Conservation (phyloP, 108 stramenopile species). For the Nitzschia palea region DNA sequence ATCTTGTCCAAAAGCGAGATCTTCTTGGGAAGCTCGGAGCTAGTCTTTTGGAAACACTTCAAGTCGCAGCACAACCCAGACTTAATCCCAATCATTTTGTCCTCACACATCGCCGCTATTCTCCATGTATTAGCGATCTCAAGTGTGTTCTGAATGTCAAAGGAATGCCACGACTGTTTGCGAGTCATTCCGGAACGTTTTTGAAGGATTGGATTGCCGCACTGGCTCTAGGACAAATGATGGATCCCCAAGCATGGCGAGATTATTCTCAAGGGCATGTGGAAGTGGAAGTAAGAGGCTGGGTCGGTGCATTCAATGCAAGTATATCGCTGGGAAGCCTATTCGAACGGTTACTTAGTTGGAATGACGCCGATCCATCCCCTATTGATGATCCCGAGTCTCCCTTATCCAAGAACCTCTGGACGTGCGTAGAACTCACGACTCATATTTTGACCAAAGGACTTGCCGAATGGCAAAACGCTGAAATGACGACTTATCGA, state of each 20-base stretch:
- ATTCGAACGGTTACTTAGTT: conserved; percentile 76
- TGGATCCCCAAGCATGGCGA: conserved; percentile 82
- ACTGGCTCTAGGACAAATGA: conserved; percentile 71
- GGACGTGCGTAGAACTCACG: conserved; percentile 68
- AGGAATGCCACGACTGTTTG: conserved; percentile 87
- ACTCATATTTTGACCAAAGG: conserved; percentile 56
- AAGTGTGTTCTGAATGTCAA: conserved; percentile 92
- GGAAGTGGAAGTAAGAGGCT: conserved; percentile 78
- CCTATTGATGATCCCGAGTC: conserved; percentile 59
- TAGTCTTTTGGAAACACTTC: conserved; percentile 63
- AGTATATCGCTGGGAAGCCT: conserved; percentile 79
- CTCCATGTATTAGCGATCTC: conserved; percentile 87
- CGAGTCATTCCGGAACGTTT: conserved; percentile 39
- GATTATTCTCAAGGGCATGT: conserved; percentile 71
- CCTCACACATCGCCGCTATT: conserved; percentile 83
- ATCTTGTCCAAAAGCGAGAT: conserved; percentile 66
- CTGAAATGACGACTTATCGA: conserved; percentile 51
- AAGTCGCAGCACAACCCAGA: conserved; percentile 44
- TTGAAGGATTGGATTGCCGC: conserved; percentile 65
- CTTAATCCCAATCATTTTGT: conserved; percentile 76
- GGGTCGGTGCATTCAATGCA: conserved; percentile 94
- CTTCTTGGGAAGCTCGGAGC: conserved; percentile 66
- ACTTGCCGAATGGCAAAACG: conserved; percentile 63
- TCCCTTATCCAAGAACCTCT: conserved; percentile 51
- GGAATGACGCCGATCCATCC: conserved; percentile 63